Conservation (phyloP, 176 grass and related monocot species). For the Lolium multiflorum region DNA sequence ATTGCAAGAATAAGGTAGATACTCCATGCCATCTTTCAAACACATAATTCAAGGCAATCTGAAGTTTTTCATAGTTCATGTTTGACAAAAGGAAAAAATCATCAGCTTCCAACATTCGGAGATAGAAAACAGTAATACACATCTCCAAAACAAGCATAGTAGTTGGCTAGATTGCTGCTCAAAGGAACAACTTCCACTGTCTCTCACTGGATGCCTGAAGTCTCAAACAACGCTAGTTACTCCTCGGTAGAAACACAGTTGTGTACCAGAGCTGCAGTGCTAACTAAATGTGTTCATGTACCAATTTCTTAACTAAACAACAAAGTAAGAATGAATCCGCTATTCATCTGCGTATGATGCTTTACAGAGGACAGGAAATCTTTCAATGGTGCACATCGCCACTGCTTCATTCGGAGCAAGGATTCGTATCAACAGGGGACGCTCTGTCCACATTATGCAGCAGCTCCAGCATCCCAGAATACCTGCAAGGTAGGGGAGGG, state of each 20-base stretch:
- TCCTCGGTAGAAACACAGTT: not conserved
- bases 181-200: too few relatives aligned
- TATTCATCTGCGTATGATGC: not conserved
- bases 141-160: too few relatives aligned
- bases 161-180: too few relatives aligned
- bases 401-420: not conserved
- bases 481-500: conserved; percentile 40
- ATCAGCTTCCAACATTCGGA: too few relatives aligned
- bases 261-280: conserved; percentile 6
- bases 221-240: not conserved
- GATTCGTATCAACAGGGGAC: not conserved
- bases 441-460: conserved; percentile 34
- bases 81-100: too few relatives aligned
- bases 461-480: conserved; percentile 52
- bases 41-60: too few relatives aligned
- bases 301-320: conserved; percentile 5
- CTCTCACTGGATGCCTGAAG: too few relatives aligned
- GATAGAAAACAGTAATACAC: too few relatives aligned
- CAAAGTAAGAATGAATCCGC: not conserved
- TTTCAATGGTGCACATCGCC: not conserved
- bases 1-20: too few relatives aligned
- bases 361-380: not conserved
- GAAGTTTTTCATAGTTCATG: too few relatives aligned
- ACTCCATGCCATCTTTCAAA: too few relatives aligned
- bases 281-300: conserved; percentile 24